A percentile compares a stretch with the other conserved stretches of the same genome.
phyloP scores from a whole-genome alignment of 305 asterid species.

The Plantago rigida region DNA sequence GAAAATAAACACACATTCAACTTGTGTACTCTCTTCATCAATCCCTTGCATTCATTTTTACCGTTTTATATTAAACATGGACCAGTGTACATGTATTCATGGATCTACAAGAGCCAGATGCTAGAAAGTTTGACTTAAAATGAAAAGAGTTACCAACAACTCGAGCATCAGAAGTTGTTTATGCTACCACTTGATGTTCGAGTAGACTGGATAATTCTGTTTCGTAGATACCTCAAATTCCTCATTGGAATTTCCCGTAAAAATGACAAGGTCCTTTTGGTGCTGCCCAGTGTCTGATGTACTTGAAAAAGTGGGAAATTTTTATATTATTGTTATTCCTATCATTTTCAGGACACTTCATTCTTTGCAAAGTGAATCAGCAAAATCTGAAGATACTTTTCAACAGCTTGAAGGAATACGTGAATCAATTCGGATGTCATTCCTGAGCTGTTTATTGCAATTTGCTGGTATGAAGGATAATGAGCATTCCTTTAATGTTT shows the following conservation, averaged over 20 bases:
- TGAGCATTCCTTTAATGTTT: constrained; percentile 13
- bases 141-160: neutral
- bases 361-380: constrained; percentile 67
- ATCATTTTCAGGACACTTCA: constrained; percentile 61
- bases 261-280: constrained; percentile 1
- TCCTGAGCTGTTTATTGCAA: constrained; percentile 75
- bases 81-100: neutral
- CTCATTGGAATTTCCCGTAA: neutral
- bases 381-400: constrained; percentile 67
- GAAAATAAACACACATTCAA: too few relatives aligned
- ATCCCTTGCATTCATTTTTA: too few relatives aligned
- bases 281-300: constrained; percentile 3
- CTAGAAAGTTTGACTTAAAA: neutral
- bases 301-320: constrained; percentile 22
- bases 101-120: neutral
- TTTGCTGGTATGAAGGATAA: constrained; percentile 65
- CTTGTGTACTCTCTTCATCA: too few relatives aligned
- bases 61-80: neutral
- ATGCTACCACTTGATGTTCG: neutral
- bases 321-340: constrained; percentile 20
- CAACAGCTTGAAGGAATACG: constrained; percentile 78
- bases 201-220: neutral
- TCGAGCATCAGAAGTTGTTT: neutral
- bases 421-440: constrained; percentile 85
- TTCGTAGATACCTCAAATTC: neutral